phyloP scores from a whole-genome alignment of 345 rosid genomes.

The Raphanus raphanistrum region DNA sequence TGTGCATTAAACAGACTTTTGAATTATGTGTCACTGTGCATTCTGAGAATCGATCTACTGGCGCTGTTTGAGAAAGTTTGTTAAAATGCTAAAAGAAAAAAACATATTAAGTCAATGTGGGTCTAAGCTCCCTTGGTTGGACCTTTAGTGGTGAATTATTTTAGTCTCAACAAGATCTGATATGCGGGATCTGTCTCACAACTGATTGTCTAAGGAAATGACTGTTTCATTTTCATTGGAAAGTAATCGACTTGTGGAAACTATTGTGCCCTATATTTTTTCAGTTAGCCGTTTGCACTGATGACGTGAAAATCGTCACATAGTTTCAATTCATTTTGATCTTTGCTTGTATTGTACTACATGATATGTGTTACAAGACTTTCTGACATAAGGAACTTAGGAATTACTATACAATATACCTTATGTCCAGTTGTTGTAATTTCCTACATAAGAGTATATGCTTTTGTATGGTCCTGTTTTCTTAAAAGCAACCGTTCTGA shows the following conservation, averaged over 20 bases:
- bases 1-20: not conserved
- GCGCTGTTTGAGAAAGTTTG: not conserved
- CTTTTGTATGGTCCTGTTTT: constrained; percentile 41
- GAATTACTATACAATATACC: not conserved
- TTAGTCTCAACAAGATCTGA: constrained; percentile 3
- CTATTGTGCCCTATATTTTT: not conserved
- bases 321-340: not conserved
- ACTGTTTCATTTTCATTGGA: not conserved
- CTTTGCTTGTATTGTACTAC: not conserved
- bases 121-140: not conserved
- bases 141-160: not conserved
- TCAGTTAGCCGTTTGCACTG: not conserved
- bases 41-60: not conserved
- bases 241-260: not conserved
- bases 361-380: not conserved
- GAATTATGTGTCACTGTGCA: not conserved
- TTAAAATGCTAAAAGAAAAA: not conserved
- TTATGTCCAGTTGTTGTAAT: not conserved
- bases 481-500: not conserved
- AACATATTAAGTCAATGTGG: not conserved
- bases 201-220: not conserved
- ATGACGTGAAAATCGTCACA: not conserved
- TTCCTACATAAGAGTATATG: not conserved
- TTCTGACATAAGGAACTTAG: not conserved
- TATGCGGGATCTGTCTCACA: not conserved